Conservation (phyloP, 306 rosid species). For the Rubus parviflorus region DNA sequence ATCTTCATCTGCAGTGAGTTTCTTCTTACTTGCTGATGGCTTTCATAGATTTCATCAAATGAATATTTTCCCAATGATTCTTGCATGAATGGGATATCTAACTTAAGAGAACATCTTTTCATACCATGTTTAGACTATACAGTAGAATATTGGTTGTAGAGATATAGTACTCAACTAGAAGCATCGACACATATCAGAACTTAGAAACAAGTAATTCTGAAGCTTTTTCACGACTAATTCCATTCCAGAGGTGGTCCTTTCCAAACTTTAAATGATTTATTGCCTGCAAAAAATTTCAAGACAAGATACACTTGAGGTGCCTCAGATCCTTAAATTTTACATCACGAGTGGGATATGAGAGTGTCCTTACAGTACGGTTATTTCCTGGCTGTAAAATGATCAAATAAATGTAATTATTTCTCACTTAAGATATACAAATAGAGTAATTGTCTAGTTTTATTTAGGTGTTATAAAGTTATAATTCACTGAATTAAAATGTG, state of each 20-base stretch:
- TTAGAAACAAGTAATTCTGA: neutral
- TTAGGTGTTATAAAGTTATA: neutral
- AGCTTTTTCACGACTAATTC: neutral
- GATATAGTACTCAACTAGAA: neutral
- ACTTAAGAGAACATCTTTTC: neutral
- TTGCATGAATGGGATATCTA: neutral
- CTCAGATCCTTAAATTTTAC: neutral
- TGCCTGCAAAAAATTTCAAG: neutral
- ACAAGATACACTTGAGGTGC: neutral
- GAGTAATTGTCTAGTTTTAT: neutral
- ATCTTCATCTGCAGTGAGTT: neutral
- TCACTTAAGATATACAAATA: neutral
- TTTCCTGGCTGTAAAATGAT: neutral
- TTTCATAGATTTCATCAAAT: neutral
- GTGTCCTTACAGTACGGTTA: constrained; percentile 2
- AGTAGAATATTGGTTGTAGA: neutral
- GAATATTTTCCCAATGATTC: neutral
- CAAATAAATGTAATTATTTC: neutral
- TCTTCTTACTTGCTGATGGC: neutral
- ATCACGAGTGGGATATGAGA: neutral
- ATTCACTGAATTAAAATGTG: neutral
- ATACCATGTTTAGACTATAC: neutral
- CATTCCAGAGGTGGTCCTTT: neutral
- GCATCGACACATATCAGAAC: neutral
- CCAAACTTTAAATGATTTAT: neutral